phyloP scores from a whole-genome alignment of 2,329 filamentous ascomycete genomes.

The Neoascochyta sp. region DNA sequence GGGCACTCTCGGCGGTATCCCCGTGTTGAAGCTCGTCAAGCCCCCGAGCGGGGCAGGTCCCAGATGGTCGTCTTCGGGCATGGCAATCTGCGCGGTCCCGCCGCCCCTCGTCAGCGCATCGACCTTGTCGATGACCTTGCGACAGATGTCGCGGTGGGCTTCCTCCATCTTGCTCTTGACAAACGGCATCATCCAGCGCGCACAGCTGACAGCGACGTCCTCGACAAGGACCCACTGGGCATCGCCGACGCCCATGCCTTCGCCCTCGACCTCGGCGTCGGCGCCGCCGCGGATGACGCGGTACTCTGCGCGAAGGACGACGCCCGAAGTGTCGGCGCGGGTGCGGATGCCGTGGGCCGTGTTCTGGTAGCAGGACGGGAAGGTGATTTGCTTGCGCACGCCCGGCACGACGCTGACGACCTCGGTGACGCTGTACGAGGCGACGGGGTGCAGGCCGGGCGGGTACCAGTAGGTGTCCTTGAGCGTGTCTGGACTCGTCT shows the following conservation, averaged over 20 bases:
- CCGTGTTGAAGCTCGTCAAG: no score
- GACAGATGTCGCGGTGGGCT: slow-evolving; percentile 32
- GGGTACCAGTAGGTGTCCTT: slow-evolving; percentile 39
- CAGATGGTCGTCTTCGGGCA: no score
- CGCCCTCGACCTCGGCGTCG: slow-evolving; percentile 28
- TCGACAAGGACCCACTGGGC: slow-evolving; percentile 35
- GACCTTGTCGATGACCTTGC: slow-evolving; percentile 34
- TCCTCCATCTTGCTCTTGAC: slow-evolving; percentile 33
- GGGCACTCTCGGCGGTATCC: no score
- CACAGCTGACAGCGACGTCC: slow-evolving; percentile 33
- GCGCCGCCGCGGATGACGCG: slow-evolving; percentile 25
- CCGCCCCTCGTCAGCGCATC: no score
- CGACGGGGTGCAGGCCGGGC: slow-evolving; percentile 23
- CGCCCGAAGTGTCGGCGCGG: slow-evolving; percentile 28
- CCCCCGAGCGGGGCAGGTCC: no score
- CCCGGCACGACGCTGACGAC: slow-evolving; percentile 28
- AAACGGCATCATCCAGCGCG: slow-evolving; percentile 37
- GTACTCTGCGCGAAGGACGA: slow-evolving; percentile 31
- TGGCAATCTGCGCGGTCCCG: no score
- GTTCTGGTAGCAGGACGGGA: slow-evolving; percentile 32
- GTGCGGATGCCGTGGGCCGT: slow-evolving; percentile 33
- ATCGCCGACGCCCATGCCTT: slow-evolving; percentile 31
- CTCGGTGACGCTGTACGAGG: slow-evolving; percentile 32
- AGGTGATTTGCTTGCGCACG: slow-evolving; percentile 30
- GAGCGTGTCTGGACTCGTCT: slow-evolving; percentile 18